A percentile compares a stretch with the other conserved stretches of the same genome.
These are phyloP conservation scores for Biscutella laevigata DNA, from an alignment of 441 rosid genomes.

Conservation along the genomic window DNA sequence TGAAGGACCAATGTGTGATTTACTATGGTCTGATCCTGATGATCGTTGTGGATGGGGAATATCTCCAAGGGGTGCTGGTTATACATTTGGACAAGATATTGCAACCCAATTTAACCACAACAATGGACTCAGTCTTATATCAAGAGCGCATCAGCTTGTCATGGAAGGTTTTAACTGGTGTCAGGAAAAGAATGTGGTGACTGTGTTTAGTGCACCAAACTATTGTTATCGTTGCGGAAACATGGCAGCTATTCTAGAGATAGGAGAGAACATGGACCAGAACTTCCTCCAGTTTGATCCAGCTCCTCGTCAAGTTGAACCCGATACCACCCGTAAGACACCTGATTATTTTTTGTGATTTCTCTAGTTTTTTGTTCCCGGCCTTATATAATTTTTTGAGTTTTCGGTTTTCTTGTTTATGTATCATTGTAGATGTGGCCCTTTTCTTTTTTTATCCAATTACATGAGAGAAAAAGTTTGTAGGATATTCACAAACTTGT, in stretches of 20 bases:
- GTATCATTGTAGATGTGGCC: conserved; percentile 57
- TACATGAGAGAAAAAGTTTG: not conserved
- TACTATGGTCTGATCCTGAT: conserved; percentile 97
- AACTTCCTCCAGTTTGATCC: conserved; percentile 96
- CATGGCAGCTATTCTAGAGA: conserved; percentile 97
- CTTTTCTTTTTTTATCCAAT: too few relatives aligned
- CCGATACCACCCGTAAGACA: conserved; percentile 89
- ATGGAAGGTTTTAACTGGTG: conserved; percentile 99
- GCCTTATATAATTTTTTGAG: too few relatives aligned
- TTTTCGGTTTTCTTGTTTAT: conserved; percentile 37
- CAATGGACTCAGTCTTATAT: conserved; percentile 81
- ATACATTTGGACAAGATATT: conserved; percentile 92
- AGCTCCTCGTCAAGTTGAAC: conserved; percentile 94
- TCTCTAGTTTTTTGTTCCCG: conserved; percentile 10
- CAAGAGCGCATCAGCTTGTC: conserved; percentile 97
- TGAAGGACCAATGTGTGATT: conserved; percentile 99
- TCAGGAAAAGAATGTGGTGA: conserved; percentile 96
- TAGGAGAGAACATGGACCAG: conserved; percentile 97
- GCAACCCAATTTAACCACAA: conserved; percentile 75
- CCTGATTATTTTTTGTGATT: conserved; percentile 94
- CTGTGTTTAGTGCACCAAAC: conserved; percentile 96
- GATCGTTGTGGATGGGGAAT: conserved; percentile 99
- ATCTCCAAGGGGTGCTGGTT: too few relatives aligned
- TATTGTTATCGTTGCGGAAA: conserved; percentile 97
- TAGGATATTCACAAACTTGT: too few relatives aligned